phyloP scores from a whole-genome alignment of 2,329 filamentous ascomycete species.

The Microdochium trichocladiopsis region DNA sequence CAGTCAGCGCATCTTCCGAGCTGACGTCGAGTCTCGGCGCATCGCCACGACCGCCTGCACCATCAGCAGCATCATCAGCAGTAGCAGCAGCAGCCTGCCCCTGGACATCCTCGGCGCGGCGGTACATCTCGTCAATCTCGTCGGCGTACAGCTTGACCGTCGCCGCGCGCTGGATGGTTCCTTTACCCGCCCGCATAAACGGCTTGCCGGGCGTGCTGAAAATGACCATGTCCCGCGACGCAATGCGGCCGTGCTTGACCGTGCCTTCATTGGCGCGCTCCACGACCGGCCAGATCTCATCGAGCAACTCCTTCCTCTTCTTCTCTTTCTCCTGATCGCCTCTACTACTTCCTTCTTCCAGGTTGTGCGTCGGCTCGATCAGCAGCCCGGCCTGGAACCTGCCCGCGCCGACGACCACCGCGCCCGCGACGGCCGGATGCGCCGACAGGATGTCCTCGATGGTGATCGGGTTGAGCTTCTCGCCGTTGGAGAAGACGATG shows the following conservation, averaged over 20 bases:
- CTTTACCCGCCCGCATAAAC: slow-evolving; percentile 31
- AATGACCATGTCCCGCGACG: slow-evolving; percentile 21
- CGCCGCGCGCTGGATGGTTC: slow-evolving; percentile 26
- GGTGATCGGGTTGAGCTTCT: slow-evolving; percentile 31
- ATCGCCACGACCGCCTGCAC: slow-evolving; percentile 6
- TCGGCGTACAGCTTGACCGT: slow-evolving; percentile 32
- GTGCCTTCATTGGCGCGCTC: slow-evolving; percentile 28
- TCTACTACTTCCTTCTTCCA: slow-evolving; percentile 4
- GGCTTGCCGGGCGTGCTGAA: slow-evolving; percentile 27
- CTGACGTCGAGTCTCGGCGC: slow-evolving; percentile 18
- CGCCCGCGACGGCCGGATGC: slow-evolving; percentile 19
- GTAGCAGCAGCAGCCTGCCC: no score
- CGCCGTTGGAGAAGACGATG: slow-evolving; percentile 30
- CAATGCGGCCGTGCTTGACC: slow-evolving; percentile 32
- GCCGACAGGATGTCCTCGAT: slow-evolving; percentile 22
- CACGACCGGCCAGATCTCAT: slow-evolving; percentile 30
- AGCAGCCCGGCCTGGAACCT: slow-evolving; percentile 35
- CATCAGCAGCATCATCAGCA: background rate
- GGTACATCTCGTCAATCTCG: slow-evolving; percentile 35
- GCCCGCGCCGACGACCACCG: slow-evolving; percentile 23
- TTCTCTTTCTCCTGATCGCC: slow-evolving; percentile 3
- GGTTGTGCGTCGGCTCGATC: slow-evolving; percentile 28
- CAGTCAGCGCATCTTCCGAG: slow-evolving; percentile 17
- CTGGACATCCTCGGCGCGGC: slow-evolving; percentile 8
- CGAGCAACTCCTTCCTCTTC: slow-evolving; percentile 20